Conservation (phyloP, 192 early-diverging fungal genomes). For the Backusella tuberculispora region DNA sequence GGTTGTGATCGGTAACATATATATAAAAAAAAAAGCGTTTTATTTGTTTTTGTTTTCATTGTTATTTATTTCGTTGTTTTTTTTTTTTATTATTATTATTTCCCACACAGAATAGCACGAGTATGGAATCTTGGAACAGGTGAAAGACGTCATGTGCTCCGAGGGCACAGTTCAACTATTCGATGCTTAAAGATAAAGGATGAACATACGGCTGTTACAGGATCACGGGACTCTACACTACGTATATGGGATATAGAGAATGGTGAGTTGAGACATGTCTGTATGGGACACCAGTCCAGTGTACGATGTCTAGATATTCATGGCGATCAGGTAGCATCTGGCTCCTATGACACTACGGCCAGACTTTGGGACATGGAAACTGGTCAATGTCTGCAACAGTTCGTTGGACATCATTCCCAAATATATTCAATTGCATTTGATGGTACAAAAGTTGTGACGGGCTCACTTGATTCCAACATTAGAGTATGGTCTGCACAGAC, state of each 20-base stretch:
- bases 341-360: constrained; percentile 91
- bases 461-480: constrained; percentile 92
- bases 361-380: constrained; percentile 88
- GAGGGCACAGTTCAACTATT: constrained; percentile 95
- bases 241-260: constrained; percentile 88
- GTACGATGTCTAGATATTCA: constrained; percentile 92
- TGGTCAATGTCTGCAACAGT: constrained; percentile 71
- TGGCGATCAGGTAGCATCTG: constrained; percentile 84
- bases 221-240: constrained; percentile 92
- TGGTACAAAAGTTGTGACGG: constrained; percentile 80
- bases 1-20: constrained; percentile 85
- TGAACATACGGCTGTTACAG: constrained; percentile 77
- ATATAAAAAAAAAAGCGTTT: not conserved
- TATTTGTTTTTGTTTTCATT: constrained; percentile 9
- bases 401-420: constrained; percentile 89
- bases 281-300: constrained; percentile 85
- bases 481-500: constrained; percentile 88
- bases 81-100: constrained; percentile 10
- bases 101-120: constrained; percentile 64
- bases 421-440: constrained; percentile 95
- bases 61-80: too few relatives aligned
- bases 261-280: constrained; percentile 69
- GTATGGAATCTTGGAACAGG: constrained; percentile 95
- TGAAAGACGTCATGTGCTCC: constrained; percentile 83
- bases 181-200: constrained; percentile 86